Base-by-base conservation (phyloP, 202 grass and related monocot species). In the Sporobolus alterniflorus region DNA sequence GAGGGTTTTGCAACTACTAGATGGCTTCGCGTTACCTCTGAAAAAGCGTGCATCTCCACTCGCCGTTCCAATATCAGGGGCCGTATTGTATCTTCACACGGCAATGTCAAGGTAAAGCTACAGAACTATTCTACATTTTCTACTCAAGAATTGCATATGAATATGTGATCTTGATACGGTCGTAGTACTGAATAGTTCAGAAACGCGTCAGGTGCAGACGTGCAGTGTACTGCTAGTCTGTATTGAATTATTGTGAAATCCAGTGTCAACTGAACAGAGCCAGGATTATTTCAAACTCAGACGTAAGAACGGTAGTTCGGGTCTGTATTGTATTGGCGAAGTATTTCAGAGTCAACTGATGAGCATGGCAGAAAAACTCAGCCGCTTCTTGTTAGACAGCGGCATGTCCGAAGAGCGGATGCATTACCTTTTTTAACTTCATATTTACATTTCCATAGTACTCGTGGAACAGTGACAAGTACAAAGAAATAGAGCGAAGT, bases 331-430 rank as follows among this genome's bases (percentile, higher is more conserved):
- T 66, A 78, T 52, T 34, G 81, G 6, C 25, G 12, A 10, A 29
- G 49, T 66, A 39, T 56, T 78, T 55, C 13, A 57, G 39, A 41
- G 65, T 89, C 86, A 83, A 84, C 61, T 74, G 36, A 67, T 74
- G 36, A 67, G 0, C 66, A 40, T 10, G 31, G n/a, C 44, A 10
- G 59, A 68, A 68, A 79, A 84, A 63, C 50, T 44, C 62, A 17
- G 62, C 13, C 9, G 7, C 59, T 73, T 74, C 22, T 61, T 34
- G 83, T 77, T 82, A 39, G 77, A 77, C 82, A 76, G 66, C 66
- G 77, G 56, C 66, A 2, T 61, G 77, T 18, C 65, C 77, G 1
- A 73, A 82, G 75, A 80, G 33, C 9, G 40, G 24, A 60, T 60
- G 24, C 44, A 18, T 42, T 15, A 44, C n/a, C n/a, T n/a, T 39